Evolutionary conservation across 2,329 filamentous ascomycete species (phyloP).

Genomic region (Neofusicoccum cordaticola): DNA sequence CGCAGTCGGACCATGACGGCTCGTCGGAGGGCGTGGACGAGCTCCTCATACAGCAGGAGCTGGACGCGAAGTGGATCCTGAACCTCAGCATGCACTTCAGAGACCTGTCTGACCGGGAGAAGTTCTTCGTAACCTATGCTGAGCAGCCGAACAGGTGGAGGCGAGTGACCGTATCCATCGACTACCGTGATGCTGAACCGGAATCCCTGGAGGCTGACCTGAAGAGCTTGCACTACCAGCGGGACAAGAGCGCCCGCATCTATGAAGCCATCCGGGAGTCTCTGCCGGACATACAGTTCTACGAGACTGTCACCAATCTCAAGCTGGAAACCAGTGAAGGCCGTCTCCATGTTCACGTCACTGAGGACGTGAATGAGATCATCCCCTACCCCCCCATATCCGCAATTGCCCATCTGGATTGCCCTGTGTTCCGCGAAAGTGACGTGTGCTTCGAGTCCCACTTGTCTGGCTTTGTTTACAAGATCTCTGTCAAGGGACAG

Average conservation of each 20-base stretch:
- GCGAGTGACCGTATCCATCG: conserved; percentile 86
- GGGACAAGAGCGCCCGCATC: conserved; percentile 63
- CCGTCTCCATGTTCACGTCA: conserved; percentile 90
- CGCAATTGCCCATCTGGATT: conserved; percentile 68
- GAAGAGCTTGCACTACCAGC: conserved; percentile 72
- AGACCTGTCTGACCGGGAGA: conserved; percentile 87
- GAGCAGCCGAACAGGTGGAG: conserved; percentile 77
- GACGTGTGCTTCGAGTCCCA: conserved; percentile 84
- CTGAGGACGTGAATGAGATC: conserved; percentile 95
- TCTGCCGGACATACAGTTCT: conserved; percentile 90
- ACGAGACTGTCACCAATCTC: conserved; percentile 91
- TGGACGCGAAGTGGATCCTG: conserved; percentile 88
- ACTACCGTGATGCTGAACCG: conserved; percentile 77
- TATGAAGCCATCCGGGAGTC: conserved; percentile 52
- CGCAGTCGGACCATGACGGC: conserved; percentile 30
- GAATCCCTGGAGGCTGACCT: conserved; percentile 86
- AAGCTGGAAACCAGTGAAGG: conserved; percentile 87
- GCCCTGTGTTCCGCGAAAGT: conserved; percentile 62
- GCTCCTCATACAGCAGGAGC: conserved; percentile 69
- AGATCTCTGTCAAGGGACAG: conserved; percentile 68
- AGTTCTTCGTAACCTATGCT: conserved; percentile 96
- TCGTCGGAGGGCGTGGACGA: conserved; percentile 49
- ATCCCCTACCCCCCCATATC: conserved; percentile 76
- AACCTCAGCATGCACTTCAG: conserved; percentile 98
- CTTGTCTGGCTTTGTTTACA: conserved; percentile 96